Conservation (phyloP, 495 filamentous ascomycete species). For the Penicillium coprophilum region DNA sequence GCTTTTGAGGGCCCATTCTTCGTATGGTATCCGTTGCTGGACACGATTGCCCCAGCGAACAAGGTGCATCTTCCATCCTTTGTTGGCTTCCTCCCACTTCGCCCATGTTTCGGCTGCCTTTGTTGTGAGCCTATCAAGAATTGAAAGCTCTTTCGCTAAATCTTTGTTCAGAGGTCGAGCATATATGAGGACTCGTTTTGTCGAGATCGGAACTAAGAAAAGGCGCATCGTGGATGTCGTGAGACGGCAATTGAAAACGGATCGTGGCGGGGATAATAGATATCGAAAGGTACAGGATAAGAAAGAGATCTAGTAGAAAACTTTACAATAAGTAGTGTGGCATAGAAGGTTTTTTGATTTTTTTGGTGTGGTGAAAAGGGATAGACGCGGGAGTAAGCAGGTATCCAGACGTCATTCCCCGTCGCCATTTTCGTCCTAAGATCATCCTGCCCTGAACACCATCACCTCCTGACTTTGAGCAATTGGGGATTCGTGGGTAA, state of each 20-base stretch:
- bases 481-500: slow-evolving; percentile 12
- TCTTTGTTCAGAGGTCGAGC: slow-evolving; percentile 67
- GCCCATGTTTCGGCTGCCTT: slow-evolving; percentile 77
- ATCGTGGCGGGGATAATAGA: neutral
- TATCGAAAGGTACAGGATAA: neutral
- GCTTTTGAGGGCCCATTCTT: slow-evolving; percentile 97
- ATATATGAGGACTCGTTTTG: slow-evolving; percentile 87
- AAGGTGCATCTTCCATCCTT: slow-evolving; percentile 82
- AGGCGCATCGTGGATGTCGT: slow-evolving; percentile 68
- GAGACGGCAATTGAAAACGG: neutral
- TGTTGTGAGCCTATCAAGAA: slow-evolving; percentile 61
- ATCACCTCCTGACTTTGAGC: neutral
- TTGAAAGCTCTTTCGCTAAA: slow-evolving; percentile 47
- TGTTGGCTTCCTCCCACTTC: slow-evolving; percentile 78
- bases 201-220: slow-evolving; percentile 93
- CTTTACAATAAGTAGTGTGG: neutral
- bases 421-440: slow-evolving; percentile 4
- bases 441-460: slow-evolving; percentile 1
- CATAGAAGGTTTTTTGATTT: neutral
- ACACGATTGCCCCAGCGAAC: slow-evolving; percentile 83
- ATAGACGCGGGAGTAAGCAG: slow-evolving; percentile 14
- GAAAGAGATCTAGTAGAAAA: slow-evolving; percentile 6
- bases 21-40: slow-evolving; percentile 83
- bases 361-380: slow-evolving; percentile 1
- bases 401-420: slow-evolving; percentile 38